Base-by-base conservation (phyloP, 139 green algal species). In the Micractinium sp. region DNA sequence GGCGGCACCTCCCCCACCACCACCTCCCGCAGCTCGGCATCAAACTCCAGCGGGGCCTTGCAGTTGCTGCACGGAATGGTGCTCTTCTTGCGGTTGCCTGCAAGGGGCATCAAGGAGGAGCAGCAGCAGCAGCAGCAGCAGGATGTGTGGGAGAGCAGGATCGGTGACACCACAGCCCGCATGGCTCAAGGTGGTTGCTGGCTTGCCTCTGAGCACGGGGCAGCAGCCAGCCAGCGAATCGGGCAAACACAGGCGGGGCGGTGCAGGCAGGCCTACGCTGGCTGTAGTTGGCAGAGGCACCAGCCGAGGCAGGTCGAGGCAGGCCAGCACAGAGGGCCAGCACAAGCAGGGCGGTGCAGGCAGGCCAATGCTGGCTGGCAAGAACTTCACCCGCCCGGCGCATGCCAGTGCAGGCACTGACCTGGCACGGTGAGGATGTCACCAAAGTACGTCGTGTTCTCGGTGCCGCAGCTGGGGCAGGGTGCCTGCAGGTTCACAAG, bases 391-490 rank as follows among this genome's bases (percentile, higher is more conserved):
- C n/a, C n/a, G n/a, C n/a, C n/a, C n/a, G n/a, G n/a, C n/a, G n/a
- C 63, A 71, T 7, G n/a, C 75, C 19, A 53, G 16, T 19, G 16
- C 35, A 60, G 14, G 1, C 77, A 23, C 61, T 67, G 36, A 87
- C 96, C 96, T 14, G 92, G 35, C 15, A 98, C 93, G 0, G 92
- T 97, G 41, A 98, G 92, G 36, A 98, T 96, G 53, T 97, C 95
- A 0, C 96, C 96, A 92, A 98, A 98, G 92, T 97, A 98, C 15
- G 93, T 94, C 81, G 90, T 93, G 89, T 94, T 96, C 33, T 95
- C 85, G 0, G 93, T 92, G 78, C 93, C 92, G 90, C 96, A 98
- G 89, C 95, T 96, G 81, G 96, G 96, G 93, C 96, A 98, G 27
- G 92, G 89, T 1, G 93, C 93, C 89, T 91, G 85, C 77, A 63